Base-by-base conservation (phyloP, 2,329 filamentous ascomycete species). In the Venturia aucupariae region DNA sequence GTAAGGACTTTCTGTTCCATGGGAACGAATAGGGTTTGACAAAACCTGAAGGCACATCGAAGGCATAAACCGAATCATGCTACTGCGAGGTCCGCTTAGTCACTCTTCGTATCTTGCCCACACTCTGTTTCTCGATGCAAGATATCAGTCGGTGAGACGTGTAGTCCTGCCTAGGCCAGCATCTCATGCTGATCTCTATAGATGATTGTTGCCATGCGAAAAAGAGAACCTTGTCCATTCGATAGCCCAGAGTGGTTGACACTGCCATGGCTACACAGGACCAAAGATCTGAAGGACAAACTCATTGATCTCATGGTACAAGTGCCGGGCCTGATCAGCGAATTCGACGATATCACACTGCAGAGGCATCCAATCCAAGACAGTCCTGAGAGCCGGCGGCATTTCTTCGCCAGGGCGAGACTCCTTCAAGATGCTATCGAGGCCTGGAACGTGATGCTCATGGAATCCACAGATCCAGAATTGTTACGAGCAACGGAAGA, bases 61-160 rank as follows among this genome's bases (percentile, higher is more conserved):
- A 55, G 51, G 51, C 51, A 55, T 55, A 17, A 55, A 55, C 13
- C 32, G 55, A 7, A 32, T 64, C 19, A 35, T 64, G 30, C 27
- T 41, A 4, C 32, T 64, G 19, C 63, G 63, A 22, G 63, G 63
- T 2, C 51, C 63, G 24, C 27, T 39, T 15, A 51, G 32, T 6
- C 61, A 63, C 27, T 39, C 41, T 24, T 39, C 44, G 6, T 44
- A 51, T 57, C 61, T 63, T 17, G 61, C 44, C 2, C 61, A 63
- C 35, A 35, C 61, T 6, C n/a, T 63, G 7, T 63, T 63, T 22
- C 48, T 63, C 8, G 61, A 63, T 63, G 61, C 61, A 24, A 46
- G 61, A 27, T 63, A 63, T 27, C 61, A 63, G 35, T 44, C 41
- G 32, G 61, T 63, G n/a, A 30, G 46, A 19, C 17, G 7, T 22